Percentiles rank a stretch among this genome's conserved stretches.
Conservation (phyloP, 306 rosid species). For the Senna tora region DNA sequence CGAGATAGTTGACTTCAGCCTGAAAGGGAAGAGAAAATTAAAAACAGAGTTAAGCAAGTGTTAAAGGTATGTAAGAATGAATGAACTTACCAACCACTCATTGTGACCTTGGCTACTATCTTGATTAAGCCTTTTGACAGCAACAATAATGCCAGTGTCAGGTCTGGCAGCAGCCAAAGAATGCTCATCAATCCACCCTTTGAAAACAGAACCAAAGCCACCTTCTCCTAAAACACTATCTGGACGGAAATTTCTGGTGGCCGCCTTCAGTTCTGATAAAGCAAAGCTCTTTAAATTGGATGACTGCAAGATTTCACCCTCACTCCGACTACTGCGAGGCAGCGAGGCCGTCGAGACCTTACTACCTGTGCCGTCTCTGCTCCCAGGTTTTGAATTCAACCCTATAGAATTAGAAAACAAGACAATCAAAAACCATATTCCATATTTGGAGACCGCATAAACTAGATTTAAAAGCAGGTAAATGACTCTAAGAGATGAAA, state of each 20-base stretch:
- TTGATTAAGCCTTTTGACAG: conserved; percentile 59
- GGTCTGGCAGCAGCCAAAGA: conserved; percentile 57
- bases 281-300: conserved; percentile 57
- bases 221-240: conserved; percentile 59
- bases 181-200: conserved; percentile 70
- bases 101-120: conserved; percentile 51
- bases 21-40: not conserved
- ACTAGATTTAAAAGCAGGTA: not conserved
- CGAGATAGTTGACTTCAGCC: conserved; percentile 65
- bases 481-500: not conserved
- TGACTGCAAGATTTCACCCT: conserved; percentile 54
- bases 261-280: conserved; percentile 51
- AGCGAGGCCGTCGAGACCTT: conserved; percentile 37
- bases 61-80: too few species aligned
- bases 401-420: conserved; percentile 51
- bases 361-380: conserved; percentile 32
- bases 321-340: conserved; percentile 42
- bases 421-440: conserved; percentile 1
- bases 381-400: conserved; percentile 46
- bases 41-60: not conserved
- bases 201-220: conserved; percentile 61
- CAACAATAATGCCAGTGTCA: conserved; percentile 51
- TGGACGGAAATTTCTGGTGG: conserved; percentile 64
- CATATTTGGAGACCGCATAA: not conserved
- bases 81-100: conserved; percentile 59